Evolutionary conservation across 2,329 filamentous ascomycete species (phyloP).

Genomic region (Oidium heveae): DNA sequence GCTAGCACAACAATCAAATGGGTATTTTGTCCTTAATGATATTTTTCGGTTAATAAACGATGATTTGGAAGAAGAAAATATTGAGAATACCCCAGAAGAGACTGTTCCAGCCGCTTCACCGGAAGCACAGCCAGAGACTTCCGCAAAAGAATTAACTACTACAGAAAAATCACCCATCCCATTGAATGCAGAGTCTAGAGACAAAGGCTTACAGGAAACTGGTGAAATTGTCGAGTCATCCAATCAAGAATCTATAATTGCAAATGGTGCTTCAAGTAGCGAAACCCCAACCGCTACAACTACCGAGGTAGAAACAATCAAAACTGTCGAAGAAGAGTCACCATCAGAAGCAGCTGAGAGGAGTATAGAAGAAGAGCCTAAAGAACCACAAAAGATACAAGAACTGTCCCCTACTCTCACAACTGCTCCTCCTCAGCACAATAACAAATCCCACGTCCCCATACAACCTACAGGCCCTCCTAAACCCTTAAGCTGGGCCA

Average conservation of each 20-base stretch:
- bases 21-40: slow-evolving; percentile 96
- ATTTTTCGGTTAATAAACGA: slow-evolving; percentile 87
- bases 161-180: slow-evolving; percentile 14
- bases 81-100: slow-evolving; percentile 17
- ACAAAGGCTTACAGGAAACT: slow-evolving; percentile 34
- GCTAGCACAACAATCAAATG: slow-evolving; percentile 81
- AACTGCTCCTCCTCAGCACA: slow-evolving; percentile 16
- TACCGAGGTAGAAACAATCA: background rate
- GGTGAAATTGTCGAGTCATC: slow-evolving; percentile 11
- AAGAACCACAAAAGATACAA: slow-evolving; percentile 40
- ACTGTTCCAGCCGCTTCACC: slow-evolving; percentile 7
- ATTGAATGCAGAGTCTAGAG: slow-evolving; percentile 30
- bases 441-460: slow-evolving; percentile 19
- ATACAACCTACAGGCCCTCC: slow-evolving; percentile 26
- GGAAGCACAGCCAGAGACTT: slow-evolving; percentile 5
- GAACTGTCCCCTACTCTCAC: slow-evolving; percentile 31
- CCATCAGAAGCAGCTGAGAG: slow-evolving; percentile 25
- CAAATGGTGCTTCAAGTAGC: slow-evolving; percentile 20
- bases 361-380: slow-evolving; percentile 27
- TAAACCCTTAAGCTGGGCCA: slow-evolving; percentile 55
- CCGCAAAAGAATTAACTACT: slow-evolving; percentile 4
- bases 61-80: slow-evolving; percentile 48
- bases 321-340: slow-evolving; percentile 13
- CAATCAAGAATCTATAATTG: slow-evolving; percentile 15
- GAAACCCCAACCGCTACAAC: slow-evolving; percentile 10